A percentile compares a stretch with the other conserved stretches of the same genome.
Evolutionary conservation across 2,329 filamentous ascomycete species (phyloP).

Genomic region (Hypocreales sp.): DNA sequence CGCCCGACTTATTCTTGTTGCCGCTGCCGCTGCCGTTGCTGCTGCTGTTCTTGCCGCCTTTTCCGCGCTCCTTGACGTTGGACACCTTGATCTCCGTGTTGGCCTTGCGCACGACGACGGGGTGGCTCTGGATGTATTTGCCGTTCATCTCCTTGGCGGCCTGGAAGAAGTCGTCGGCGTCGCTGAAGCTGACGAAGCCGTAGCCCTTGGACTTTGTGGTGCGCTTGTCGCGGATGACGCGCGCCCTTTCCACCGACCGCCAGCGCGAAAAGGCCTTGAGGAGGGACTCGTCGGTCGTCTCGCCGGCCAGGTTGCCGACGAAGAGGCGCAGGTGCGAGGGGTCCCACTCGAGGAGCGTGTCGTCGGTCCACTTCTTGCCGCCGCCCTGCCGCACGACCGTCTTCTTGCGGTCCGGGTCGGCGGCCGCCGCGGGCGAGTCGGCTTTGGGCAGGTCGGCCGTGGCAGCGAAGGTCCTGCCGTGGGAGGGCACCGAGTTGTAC

Average conservation of each 20-base stretch:
- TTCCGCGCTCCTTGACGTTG: conserved; percentile 45
- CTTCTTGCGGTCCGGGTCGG: conserved; percentile 51
- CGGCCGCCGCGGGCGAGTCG: conserved; percentile 26
- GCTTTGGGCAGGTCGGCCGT: conserved; percentile 14
- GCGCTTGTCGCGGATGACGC: conserved; percentile 87
- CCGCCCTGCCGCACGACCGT: conserved; percentile 82
- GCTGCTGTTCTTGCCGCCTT: conserved; percentile 19
- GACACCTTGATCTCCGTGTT: conserved; percentile 81
- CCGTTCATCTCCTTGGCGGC: conserved; percentile 97
- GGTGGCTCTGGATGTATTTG: conserved; percentile 97
- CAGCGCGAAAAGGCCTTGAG: conserved; percentile 88
- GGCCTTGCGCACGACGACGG: conserved; percentile 71
- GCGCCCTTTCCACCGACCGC: conserved; percentile 76
- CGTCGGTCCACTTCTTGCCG: conserved; percentile 84
- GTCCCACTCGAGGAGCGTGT: conserved; percentile 86
- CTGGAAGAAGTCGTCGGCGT: conserved; percentile 91
- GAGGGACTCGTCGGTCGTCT: conserved; percentile 91
- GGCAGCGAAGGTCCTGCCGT: conserved; percentile 13
- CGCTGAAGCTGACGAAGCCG: conserved; percentile 90
- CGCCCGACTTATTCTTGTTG: conserved; percentile 15
- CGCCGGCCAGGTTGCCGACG: conserved; percentile 89
- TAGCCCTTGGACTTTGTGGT: conserved; percentile 94
- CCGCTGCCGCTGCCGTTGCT: conserved; percentile 15
- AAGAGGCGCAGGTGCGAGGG: conserved; percentile 88
- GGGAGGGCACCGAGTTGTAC: conserved; percentile 37